Conservation (phyloP, 2,329 filamentous ascomycete species). For the Ophioceras dolichostomum region DNA sequence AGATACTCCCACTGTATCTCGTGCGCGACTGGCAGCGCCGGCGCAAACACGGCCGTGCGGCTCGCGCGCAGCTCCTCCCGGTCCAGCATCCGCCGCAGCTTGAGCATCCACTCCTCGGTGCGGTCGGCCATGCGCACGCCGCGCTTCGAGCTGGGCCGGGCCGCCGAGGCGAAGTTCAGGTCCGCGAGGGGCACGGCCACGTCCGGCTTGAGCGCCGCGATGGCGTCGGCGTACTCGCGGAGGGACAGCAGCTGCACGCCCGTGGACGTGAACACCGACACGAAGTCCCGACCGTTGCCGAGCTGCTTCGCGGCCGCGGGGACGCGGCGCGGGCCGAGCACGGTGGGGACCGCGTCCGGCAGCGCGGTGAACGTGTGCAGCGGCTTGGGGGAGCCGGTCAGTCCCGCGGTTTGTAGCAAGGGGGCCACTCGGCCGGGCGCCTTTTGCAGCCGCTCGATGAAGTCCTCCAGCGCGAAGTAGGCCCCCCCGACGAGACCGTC, state of each 20-base stretch:
- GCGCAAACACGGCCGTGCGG: conserved; percentile 41
- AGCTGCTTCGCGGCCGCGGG: conserved; percentile 62
- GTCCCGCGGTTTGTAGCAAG: conserved; percentile 25
- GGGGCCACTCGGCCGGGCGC: conserved; percentile 30
- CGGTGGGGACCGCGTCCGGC: conserved; percentile 48
- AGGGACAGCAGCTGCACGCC: conserved; percentile 65
- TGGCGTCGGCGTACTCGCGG: conserved; percentile 54
- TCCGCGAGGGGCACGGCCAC: conserved; percentile 72
- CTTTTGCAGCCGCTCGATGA: conserved; percentile 36
- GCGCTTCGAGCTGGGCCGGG: conserved; percentile 54
- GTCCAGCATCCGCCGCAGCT: conserved; percentile 41
- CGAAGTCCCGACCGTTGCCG: conserved; percentile 55
- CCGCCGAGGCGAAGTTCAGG: conserved; percentile 32
- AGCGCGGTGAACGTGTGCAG: conserved; percentile 70
- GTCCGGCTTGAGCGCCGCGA: conserved; percentile 60
- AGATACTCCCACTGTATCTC: conserved; percentile 73
- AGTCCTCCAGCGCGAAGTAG: conserved; percentile 85
- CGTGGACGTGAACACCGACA: conserved; percentile 75
- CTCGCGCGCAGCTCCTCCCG: conserved; percentile 4
- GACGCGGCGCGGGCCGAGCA: conserved; percentile 67
- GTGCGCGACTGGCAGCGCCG: conserved; percentile 63
- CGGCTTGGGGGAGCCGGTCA: conserved; percentile 30
- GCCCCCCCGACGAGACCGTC: conserved; percentile 50
- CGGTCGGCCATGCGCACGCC: conserved; percentile 74
- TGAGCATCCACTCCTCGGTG: conserved; percentile 69